Base-by-base conservation (phyloP, 2,329 filamentous ascomycete species). In the Helotiales sp. region DNA sequence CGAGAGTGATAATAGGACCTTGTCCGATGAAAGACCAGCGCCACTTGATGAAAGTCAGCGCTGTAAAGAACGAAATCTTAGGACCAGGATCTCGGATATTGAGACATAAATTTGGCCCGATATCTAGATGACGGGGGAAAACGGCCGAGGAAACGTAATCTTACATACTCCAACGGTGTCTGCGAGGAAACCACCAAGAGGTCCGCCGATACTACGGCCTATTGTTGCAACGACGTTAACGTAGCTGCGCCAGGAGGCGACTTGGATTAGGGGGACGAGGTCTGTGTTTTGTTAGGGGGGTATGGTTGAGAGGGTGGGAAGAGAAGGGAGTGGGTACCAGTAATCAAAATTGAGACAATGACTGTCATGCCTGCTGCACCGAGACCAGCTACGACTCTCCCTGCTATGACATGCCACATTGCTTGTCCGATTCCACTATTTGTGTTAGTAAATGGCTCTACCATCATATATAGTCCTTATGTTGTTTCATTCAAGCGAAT, bases 21-120 rank as follows among this genome's bases (percentile, higher is more conserved):
- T 89, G 87, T 4, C 83, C 82, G 0, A 84, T 73, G 71, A 89
- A 89, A 0, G 85, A 84, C 84, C 85, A 87, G 75, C 86, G 76
- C 86, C 86, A 88, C n/a, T n/a, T n/a, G n/a, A n/a, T n/a, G n/a
- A n/a, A n/a, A n/a, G n/a, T n/a, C n/a, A n/a, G n/a, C n/a, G n/a
- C n/a, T n/a, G n/a, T n/a, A n/a, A n/a, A n/a, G n/a, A n/a, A n/a
- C n/a, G n/a, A n/a, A n/a, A n/a, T n/a, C n/a, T n/a, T n/a, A n/a
- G n/a, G n/a, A n/a, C n/a, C n/a, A n/a, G n/a, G n/a, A n/a, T n/a
- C n/a, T n/a, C n/a, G n/a, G n/a, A n/a, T n/a, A n/a, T n/a, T n/a
- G n/a, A n/a, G n/a, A n/a, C n/a, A n/a, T n/a, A n/a, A n/a, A n/a
- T n/a, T n/a, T n/a, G n/a, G n/a, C n/a, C n/a, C n/a, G n/a, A n/a